These are phyloP conservation scores for Linnemannia hyalina DNA, from an alignment of 192 early-diverging fungal genomes.

Conservation along the genomic window DNA sequence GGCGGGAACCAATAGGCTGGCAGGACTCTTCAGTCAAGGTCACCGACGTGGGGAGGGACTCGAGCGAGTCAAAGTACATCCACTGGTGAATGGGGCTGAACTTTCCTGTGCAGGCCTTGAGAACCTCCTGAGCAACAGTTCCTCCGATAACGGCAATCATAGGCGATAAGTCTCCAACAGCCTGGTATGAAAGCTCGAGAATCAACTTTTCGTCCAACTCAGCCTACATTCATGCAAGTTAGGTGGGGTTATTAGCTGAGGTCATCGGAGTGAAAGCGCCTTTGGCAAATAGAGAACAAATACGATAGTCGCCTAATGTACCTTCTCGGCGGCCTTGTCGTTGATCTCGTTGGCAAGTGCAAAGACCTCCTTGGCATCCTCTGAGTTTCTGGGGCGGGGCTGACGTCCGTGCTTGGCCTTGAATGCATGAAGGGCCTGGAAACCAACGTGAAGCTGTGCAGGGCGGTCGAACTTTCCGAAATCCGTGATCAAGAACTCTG, in stretches of 20 bases:
- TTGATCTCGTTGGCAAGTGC: slow-evolving; percentile 82
- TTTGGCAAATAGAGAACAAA: not conserved
- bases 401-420: slow-evolving; percentile 72
- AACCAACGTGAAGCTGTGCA: slow-evolving; percentile 89
- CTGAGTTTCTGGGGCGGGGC: slow-evolving; percentile 89
- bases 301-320: not conserved
- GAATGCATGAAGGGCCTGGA: slow-evolving; percentile 95
- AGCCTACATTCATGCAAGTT: slow-evolving; percentile 44
- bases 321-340: slow-evolving; percentile 72
- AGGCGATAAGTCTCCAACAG: slow-evolving; percentile 91
- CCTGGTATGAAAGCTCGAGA: slow-evolving; percentile 89
- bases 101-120: slow-evolving; percentile 98
- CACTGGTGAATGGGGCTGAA: slow-evolving; percentile 93
- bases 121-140: slow-evolving; percentile 96
- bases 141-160: slow-evolving; percentile 98
- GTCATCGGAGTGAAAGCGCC: not conserved
- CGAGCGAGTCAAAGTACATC: slow-evolving; percentile 98
- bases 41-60: slow-evolving; percentile 86
- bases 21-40: slow-evolving; percentile 78
- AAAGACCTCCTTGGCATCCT: slow-evolving; percentile 88
- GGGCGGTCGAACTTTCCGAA: slow-evolving; percentile 99
- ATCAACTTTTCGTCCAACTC: slow-evolving; percentile 90
- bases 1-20: slow-evolving; percentile 88
- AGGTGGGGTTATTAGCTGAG: not conserved
- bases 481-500: slow-evolving; percentile 91